These are phyloP conservation scores for Gryganskiella cystojenkinii DNA, from an alignment of 192 early-diverging fungal species.

Conservation along the genomic window DNA sequence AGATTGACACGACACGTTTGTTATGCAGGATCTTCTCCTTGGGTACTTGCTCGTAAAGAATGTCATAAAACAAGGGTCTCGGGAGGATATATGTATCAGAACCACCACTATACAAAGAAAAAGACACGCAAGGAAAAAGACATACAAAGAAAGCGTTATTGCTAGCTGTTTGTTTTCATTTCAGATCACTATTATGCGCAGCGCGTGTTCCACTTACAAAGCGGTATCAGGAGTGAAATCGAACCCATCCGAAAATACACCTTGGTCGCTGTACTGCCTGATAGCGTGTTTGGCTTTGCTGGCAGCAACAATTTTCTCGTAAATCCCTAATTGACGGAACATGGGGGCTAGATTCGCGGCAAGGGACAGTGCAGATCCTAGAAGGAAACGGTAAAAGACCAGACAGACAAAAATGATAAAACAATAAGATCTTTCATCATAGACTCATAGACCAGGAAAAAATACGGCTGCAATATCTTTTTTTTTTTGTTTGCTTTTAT, in stretches of 20 bases:
- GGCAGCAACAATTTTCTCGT: background rate
- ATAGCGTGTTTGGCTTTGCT: background rate
- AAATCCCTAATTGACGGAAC: constrained; percentile 8
- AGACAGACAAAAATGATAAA: background rate
- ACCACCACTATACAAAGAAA: background rate
- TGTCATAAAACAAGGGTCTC: background rate
- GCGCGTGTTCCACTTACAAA: background rate
- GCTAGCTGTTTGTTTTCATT: no score
- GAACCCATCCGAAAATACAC: no score
- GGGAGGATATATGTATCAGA: background rate
- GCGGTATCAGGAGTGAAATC: background rate
- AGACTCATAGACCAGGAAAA: no score
- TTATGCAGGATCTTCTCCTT: background rate
- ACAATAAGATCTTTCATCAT: background rate
- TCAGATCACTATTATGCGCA: no score
- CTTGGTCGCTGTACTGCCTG: no score
- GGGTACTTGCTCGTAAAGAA: background rate
- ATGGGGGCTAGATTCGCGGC: background rate
- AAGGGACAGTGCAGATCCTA: constrained; percentile 8
- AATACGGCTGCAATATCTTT: no score
- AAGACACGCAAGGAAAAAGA: background rate
- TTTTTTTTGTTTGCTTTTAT: background rate
- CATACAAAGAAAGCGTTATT: no score
- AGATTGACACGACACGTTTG: constrained; percentile 6
- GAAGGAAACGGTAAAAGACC: background rate